Conservation (phyloP, 2,329 filamentous ascomycete genomes). For the Fusarium marasasianum region DNA sequence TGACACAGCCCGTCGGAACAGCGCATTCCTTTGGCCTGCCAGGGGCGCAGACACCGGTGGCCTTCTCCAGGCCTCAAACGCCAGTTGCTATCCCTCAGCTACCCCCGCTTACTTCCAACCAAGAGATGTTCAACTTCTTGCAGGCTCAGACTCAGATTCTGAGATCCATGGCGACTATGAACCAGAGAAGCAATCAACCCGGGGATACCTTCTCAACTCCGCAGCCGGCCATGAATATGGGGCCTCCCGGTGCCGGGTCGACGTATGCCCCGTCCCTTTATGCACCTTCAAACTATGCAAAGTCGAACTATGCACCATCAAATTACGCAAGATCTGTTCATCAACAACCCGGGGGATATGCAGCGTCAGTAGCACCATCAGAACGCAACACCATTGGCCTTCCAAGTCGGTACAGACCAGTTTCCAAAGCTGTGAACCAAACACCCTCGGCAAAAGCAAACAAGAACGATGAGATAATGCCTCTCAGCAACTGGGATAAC, state of each 20-base stretch:
- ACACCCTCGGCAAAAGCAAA: neutral
- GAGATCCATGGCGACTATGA: conserved; percentile 8
- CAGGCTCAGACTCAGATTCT: conserved; percentile 22
- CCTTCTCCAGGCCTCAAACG: conserved; percentile 5
- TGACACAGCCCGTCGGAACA: neutral
- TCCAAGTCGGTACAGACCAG: conserved; percentile 27
- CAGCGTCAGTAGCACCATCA: conserved; percentile 19
- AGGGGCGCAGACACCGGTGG: neutral
- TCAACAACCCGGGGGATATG: neutral
- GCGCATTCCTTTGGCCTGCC: neutral
- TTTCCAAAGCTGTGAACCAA: conserved; percentile 9
- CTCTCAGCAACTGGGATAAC: neutral
- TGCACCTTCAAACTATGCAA: neutral
- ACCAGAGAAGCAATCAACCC: neutral
- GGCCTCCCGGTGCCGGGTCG: neutral
- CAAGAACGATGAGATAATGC: neutral
- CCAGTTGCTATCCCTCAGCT: conserved; percentile 3
- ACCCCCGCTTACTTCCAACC: neutral
- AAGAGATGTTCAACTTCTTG: conserved; percentile 14
- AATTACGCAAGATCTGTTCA: conserved; percentile 13
- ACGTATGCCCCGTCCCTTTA: neutral
- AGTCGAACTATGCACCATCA: conserved; percentile 8
- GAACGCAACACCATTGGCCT: conserved; percentile 28
- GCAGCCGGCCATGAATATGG: neutral
- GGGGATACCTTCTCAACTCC: neutral